phyloP scores from a whole-genome alignment of 1,284 basidiomycete genomes.

The Tranzscheliella williamsii region DNA sequence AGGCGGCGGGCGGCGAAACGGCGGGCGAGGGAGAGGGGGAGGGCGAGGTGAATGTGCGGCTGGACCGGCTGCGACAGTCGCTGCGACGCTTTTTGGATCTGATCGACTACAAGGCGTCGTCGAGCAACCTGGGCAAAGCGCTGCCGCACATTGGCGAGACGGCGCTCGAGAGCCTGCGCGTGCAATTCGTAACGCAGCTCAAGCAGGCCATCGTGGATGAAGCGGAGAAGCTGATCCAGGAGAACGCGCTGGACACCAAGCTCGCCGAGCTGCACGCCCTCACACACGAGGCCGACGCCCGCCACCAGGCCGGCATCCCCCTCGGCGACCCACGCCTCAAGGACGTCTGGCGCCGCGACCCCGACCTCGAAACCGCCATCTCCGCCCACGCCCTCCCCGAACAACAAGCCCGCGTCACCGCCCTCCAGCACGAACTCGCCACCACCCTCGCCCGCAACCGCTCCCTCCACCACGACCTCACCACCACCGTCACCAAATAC shows the following conservation, averaged over 20 bases:
- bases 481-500: conserved; percentile 1
- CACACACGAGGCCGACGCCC: conserved; percentile 44
- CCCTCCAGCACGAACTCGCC: conserved; percentile 26
- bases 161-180: conserved; percentile 34
- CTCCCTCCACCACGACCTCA: conserved; percentile 6
- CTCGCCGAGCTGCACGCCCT: conserved; percentile 39
- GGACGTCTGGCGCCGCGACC: conserved; percentile 49
- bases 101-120: conserved; percentile 44
- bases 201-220: conserved; percentile 45
- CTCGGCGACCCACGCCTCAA: conserved; percentile 28
- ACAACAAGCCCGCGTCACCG: conserved; percentile 24
- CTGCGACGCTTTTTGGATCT: conserved; percentile 48
- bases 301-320: conserved; percentile 14
- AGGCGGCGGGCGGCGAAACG: no score
- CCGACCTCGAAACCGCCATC: conserved; percentile 46
- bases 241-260: conserved; percentile 39
- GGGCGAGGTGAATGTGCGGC: conserved; percentile 16
- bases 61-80: conserved; percentile 45
- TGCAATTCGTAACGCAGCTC: conserved; percentile 44
- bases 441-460: conserved; percentile 12
- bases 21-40: no score
- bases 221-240: conserved; percentile 37
- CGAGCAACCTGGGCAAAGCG: conserved; percentile 30
- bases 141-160: conserved; percentile 38
- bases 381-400: conserved; percentile 44